phyloP scores from a whole-genome alignment of 148 eudicot species.

The Amaranthus hypochondriacus region DNA sequence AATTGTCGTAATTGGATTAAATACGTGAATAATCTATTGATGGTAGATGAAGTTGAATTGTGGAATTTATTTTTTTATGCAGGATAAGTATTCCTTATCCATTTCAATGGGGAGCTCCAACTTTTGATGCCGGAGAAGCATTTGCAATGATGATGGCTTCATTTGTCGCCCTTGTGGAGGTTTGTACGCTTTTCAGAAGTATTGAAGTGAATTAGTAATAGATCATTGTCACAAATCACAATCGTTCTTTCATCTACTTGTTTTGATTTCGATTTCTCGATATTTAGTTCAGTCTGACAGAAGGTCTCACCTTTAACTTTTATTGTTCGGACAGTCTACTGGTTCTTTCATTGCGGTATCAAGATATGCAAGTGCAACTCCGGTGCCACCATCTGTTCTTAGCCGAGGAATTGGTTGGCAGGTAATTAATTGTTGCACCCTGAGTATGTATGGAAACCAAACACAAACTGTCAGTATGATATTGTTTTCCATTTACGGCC shows the following conservation, averaged over 20 bases:
- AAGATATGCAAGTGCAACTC: conserved; percentile 89
- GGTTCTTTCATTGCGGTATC: conserved; percentile 85
- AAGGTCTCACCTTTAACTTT: conserved; percentile 4
- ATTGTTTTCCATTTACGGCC: too few relatives aligned
- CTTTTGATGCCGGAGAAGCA: conserved; percentile 91
- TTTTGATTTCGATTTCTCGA: background rate
- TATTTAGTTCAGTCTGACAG: background rate
- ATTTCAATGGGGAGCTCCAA: conserved; percentile 97
- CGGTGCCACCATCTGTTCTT: conserved; percentile 76
- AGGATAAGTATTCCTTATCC: conserved; percentile 95
- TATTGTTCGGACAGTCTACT: conserved; percentile 57
- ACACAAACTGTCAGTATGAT: too few relatives aligned
- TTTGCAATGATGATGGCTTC: conserved; percentile 97
- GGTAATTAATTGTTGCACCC: conserved; percentile 34
- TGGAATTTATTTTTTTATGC: conserved; percentile 17
- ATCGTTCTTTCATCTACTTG: background rate
- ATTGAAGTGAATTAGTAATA: background rate
- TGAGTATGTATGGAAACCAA: too few relatives aligned
- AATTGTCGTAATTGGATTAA: background rate
- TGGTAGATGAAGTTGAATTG: background rate
- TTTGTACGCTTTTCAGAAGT: conserved; percentile 18
- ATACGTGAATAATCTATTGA: background rate
- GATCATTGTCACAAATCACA: background rate
- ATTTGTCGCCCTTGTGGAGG: conserved; percentile 94
- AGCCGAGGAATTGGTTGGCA: conserved; percentile 99